Base-by-base conservation (phyloP, 139 green algal species). In the Astrephomene gubernaculifera region DNA sequence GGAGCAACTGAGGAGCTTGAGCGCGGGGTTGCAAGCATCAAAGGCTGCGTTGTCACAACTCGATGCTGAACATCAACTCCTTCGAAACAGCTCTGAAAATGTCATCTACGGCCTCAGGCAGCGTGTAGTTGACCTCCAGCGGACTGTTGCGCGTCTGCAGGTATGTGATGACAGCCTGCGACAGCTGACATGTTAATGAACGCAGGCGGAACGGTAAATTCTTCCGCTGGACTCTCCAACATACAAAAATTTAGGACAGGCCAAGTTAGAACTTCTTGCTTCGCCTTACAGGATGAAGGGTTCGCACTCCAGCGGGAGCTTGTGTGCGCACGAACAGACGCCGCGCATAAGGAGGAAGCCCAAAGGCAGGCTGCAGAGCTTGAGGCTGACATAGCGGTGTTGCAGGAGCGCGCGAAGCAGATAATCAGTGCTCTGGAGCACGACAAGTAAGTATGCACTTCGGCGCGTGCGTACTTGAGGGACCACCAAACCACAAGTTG, bases 321-420 rank as follows among this genome's bases (percentile, higher is more conserved):
- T 35, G 4, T 49, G 2, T 35, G 68, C 38, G 68, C 64, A n/a
- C 39, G 81, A 17, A 65, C 74, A 0, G 80, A 71, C 12, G 76
- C 71, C 19, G 76, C 76, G 39, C 41, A 79, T 6, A 64, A 71
- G 63, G 67, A 70, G 5, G 76, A 19, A 4, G 82, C 87, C 0
- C 52, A 82, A 70, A 45, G 49, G 52, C 83, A 76, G 10, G 87
- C 79, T 31, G 57, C 31, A 0, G 71, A 88, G 67, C 78, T 91
- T 41, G 82, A 91, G 79, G 19, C 25, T 0, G 73, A 33, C 81
- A 82, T 87, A 5, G 33, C 4, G 17, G 81, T 54, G 1, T 35
- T 86, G 39, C 71, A 86, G 67, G 17, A 86, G 22, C 72, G 73
- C 14, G 72, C 87, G 5, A 36, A 64, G 53, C 12, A 71, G 2